These are phyloP conservation scores for Syzygium oleosum DNA, from an alignment of 345 rosid species.

Conservation along the genomic window DNA sequence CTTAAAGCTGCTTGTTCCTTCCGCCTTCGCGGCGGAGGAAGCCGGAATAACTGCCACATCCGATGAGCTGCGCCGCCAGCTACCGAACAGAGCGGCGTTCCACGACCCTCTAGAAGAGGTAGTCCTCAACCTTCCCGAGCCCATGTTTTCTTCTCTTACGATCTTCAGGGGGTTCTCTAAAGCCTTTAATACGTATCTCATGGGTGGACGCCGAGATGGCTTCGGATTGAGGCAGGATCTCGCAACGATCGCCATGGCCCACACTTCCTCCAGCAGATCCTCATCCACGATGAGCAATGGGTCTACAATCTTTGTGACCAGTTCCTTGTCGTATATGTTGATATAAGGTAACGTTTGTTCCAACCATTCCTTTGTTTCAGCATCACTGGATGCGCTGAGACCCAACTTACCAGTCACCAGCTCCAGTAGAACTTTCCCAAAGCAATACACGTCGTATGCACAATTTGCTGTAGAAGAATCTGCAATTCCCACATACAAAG, in stretches of 20 bases:
- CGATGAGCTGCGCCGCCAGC: constrained; percentile 91
- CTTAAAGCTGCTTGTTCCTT: constrained; percentile 50
- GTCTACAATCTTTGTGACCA: constrained; percentile 79
- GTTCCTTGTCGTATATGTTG: constrained; percentile 85
- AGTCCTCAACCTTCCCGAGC: constrained; percentile 77
- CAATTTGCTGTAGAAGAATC: constrained; percentile 56
- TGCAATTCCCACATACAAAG: constrained; percentile 16
- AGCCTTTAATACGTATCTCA: constrained; percentile 91
- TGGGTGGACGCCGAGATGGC: constrained; percentile 81
- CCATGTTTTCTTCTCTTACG: constrained; percentile 65
- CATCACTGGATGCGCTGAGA: constrained; percentile 52
- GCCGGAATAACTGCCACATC: constrained; percentile 49
- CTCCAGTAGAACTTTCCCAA: constrained; percentile 93
- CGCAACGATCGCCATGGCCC: constrained; percentile 99
- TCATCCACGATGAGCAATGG: constrained; percentile 87
- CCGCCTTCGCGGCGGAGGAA: constrained; percentile 21
- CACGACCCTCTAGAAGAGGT: constrained; percentile 89
- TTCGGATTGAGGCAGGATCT: constrained; percentile 93
- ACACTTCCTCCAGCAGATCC: constrained; percentile 91
- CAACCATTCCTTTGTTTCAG: constrained; percentile 51
- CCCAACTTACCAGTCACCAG: constrained; percentile 96
- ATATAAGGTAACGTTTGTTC: constrained; percentile 73
- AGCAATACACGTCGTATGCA: constrained; percentile 83
- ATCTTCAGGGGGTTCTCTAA: constrained; percentile 88
- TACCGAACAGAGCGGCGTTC: constrained; percentile 89